phyloP scores from a whole-genome alignment of 495 filamentous ascomycete genomes.

The Ascodesmis nigricans region DNA sequence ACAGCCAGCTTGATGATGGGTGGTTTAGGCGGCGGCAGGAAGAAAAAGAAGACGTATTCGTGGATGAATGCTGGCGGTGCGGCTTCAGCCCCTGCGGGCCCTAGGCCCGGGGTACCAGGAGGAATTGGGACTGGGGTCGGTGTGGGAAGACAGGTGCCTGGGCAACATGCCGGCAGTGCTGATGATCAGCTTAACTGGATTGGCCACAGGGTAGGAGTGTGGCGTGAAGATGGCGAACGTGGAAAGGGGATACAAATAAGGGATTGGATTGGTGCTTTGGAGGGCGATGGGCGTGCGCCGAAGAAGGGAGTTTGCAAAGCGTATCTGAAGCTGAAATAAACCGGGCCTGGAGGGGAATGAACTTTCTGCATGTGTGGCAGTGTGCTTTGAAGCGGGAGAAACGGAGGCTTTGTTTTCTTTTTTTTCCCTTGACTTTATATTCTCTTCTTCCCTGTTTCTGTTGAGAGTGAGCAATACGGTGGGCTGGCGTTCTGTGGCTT shows the following conservation, averaged over 20 bases:
- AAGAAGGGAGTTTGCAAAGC: conserved; percentile 31
- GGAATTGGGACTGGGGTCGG: conserved; percentile 5
- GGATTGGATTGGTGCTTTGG: conserved; percentile 43
- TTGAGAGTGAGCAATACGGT: no score
- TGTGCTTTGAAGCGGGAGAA: no score
- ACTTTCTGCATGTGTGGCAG: no score
- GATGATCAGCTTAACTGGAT: conserved; percentile 15
- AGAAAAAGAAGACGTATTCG: conserved; percentile 34
- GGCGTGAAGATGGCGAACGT: conserved; percentile 38
- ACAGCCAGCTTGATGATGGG: conserved; percentile 33
- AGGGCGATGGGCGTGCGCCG: conserved; percentile 34
- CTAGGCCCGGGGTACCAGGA: conserved; percentile 14
- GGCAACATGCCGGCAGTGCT: background rate
- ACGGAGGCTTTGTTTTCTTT: no score
- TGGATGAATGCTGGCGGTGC: conserved; percentile 31
- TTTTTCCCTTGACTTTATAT: no score
- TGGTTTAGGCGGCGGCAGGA: conserved; percentile 27
- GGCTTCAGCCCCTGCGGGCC: conserved; percentile 23
- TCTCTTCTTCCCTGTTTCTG: no score
- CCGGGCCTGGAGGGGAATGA: no score
- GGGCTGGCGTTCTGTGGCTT: no score
- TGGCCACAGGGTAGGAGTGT: conserved; percentile 32
- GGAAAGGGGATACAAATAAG: conserved; percentile 46
- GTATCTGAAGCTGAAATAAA: conserved; percentile 30
- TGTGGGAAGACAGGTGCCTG: background rate